A percentile compares a stretch with the other conserved stretches of the same genome.
Evolutionary conservation across 805 yeast species (phyloP).

Genomic region (Candida stauntonica): DNA sequence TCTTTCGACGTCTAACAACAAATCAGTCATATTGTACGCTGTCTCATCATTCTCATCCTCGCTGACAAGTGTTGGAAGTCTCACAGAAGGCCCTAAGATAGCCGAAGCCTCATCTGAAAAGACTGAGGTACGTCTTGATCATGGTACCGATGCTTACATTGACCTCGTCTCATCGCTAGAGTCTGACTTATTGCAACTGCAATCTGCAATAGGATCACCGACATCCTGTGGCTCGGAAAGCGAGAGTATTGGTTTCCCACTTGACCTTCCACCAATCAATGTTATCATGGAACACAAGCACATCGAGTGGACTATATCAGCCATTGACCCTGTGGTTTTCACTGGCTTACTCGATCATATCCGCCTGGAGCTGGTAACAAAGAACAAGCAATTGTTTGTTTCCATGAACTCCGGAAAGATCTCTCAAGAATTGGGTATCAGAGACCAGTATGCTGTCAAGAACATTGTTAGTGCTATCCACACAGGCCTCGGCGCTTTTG

Average conservation of each 20-base stretch:
- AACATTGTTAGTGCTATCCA: conserved; percentile 2
- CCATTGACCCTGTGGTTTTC: conserved; percentile 11
- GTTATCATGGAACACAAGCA: conserved; percentile 1
- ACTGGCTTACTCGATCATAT: conserved; percentile 7
- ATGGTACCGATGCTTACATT: conserved; percentile 5
- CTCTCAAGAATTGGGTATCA: not conserved
- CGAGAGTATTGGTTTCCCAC: not conserved
- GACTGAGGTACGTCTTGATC: conserved; percentile 9
- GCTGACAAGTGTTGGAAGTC: conserved; percentile 1
- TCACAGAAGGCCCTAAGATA: conserved; percentile 3
- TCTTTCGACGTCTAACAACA: conserved; percentile 5
- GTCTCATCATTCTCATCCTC: conserved; percentile 8
- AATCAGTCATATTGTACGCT: conserved; percentile 13
- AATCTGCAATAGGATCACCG: not conserved
- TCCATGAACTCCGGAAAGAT: conserved; percentile 1
- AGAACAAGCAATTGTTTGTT: not conserved
- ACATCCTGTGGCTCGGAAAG: not conserved
- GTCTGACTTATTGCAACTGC: not conserved
- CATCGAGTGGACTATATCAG: conserved; percentile 12
- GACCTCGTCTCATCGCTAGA: not conserved
- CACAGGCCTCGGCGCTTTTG: conserved; percentile 1
- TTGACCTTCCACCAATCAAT: conserved; percentile 3
- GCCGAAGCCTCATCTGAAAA: conserved; percentile 4
- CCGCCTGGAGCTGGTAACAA: conserved; percentile 4
- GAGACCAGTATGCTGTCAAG: not conserved